These are phyloP conservation scores for Tranzscheliella williamsii DNA, from an alignment of 1,284 basidiomycete genomes.

Conservation along the genomic window DNA sequence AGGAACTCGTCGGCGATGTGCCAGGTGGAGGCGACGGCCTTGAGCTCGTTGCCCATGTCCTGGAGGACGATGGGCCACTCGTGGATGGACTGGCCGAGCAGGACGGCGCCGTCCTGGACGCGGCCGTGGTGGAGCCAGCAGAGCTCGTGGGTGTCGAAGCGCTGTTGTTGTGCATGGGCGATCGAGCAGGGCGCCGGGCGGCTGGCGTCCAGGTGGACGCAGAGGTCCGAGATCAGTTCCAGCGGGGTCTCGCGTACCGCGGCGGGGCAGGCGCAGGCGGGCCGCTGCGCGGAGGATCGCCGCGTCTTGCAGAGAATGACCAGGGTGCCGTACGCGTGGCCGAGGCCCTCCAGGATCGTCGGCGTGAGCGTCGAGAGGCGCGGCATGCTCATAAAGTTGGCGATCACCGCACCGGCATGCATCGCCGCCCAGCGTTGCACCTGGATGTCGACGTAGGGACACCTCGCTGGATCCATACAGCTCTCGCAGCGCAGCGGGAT, in stretches of 20 bases:
- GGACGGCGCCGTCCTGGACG: constrained; percentile 20
- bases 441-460: constrained; percentile 20
- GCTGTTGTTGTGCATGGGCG: neutral
- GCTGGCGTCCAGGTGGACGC: constrained; percentile 24
- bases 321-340: constrained; percentile 25
- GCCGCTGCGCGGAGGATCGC: constrained; percentile 1
- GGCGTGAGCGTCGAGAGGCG: constrained; percentile 26
- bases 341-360: constrained; percentile 29
- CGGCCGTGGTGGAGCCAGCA: constrained; percentile 36
- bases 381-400: constrained; percentile 33
- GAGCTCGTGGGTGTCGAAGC: constrained; percentile 10
- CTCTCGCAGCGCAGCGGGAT: constrained; percentile 20
- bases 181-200: constrained; percentile 11
- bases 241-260: constrained; percentile 14
- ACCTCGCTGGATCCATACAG: constrained; percentile 9
- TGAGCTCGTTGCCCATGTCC: constrained; percentile 34
- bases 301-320: constrained; percentile 28
- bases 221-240: constrained; percentile 28
- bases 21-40: constrained; percentile 18
- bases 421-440: constrained; percentile 31
- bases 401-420: constrained; percentile 32
- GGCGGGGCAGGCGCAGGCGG: constrained; percentile 4
- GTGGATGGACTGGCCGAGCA: constrained; percentile 29
- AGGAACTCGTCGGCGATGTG: constrained; percentile 30
- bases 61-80: constrained; percentile 38